A percentile compares a stretch with the other conserved stretches of the same genome.
Evolutionary conservation across 2,329 filamentous ascomycete genomes (phyloP).

Genomic region (Claviceps maximensis): DNA sequence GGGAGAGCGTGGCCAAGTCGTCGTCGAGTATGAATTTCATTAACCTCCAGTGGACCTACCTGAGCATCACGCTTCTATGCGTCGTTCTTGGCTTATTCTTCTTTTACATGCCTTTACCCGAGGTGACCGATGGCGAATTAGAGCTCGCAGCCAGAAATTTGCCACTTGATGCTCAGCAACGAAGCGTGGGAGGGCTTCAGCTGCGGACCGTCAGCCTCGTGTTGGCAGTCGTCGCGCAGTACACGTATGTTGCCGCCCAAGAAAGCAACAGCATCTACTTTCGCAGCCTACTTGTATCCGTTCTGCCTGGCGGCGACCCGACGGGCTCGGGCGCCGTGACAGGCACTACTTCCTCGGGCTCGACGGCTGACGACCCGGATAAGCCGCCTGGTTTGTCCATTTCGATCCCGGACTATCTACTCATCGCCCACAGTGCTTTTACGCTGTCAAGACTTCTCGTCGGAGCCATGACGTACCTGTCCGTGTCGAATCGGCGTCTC

Average conservation of each 20-base stretch:
- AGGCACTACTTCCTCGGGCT: conserved; percentile 16
- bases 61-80: conserved; percentile 66
- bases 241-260: conserved; percentile 66
- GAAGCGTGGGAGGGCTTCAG: conserved; percentile 35
- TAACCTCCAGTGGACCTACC: conserved; percentile 73
- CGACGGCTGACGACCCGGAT: conserved; percentile 13
- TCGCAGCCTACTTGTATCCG: conserved; percentile 32
- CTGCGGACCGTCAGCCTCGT: conserved; percentile 46
- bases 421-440: conserved; percentile 61
- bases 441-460: conserved; percentile 60
- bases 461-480: conserved; percentile 47
- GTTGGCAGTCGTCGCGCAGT: conserved; percentile 63
- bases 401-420: conserved; percentile 50
- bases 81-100: conserved; percentile 56
- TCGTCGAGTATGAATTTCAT: conserved; percentile 37
- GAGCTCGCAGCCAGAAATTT: conserved; percentile 33
- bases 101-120: conserved; percentile 54
- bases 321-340: conserved; percentile 11
- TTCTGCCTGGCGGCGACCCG: conserved; percentile 18
- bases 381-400: conserved; percentile 33
- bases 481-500: conserved; percentile 31
- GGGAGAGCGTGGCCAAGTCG: conserved; percentile 11
- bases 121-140: conserved; percentile 43
- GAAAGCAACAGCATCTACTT: conserved; percentile 52
- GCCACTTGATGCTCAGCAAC: conserved; percentile 36